Percentiles rank a stretch among this genome's conserved stretches.
phyloP scores from a whole-genome alignment of 1,284 basidiomycete genomes.

The Psilocybe mexicana region DNA sequence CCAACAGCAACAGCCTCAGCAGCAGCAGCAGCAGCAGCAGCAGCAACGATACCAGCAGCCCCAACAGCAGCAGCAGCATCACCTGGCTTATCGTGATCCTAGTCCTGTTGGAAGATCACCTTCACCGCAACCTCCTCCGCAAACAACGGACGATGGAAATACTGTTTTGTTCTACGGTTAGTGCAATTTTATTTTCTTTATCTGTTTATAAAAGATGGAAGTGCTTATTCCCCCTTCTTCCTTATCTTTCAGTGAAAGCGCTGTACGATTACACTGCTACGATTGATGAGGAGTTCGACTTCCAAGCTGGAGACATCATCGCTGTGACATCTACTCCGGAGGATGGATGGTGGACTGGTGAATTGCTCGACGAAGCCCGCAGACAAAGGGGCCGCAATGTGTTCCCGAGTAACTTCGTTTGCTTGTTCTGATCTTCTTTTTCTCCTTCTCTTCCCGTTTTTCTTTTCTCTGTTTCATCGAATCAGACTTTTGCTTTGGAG shows the following conservation, averaged over 20 bases:
- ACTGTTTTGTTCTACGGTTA: slow-evolving; percentile 83
- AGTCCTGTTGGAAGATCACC: slow-evolving; percentile 36
- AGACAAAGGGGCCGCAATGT: slow-evolving; percentile 78
- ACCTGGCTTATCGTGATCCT: slow-evolving; percentile 32
- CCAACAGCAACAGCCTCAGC: slow-evolving; percentile 10
- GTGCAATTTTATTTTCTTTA: slow-evolving; percentile 26
- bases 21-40: slow-evolving; percentile 17
- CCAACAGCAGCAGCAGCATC: slow-evolving; percentile 27
- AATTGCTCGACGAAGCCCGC: slow-evolving; percentile 82
- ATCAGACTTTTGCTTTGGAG: neutral
- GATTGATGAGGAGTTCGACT: slow-evolving; percentile 88
- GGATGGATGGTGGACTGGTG: slow-evolving; percentile 94
- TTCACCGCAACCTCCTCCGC: slow-evolving; percentile 40
- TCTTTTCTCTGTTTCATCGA: neutral
- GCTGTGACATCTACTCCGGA: slow-evolving; percentile 90
- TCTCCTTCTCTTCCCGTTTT: neutral
- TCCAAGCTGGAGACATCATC: slow-evolving; percentile 90
- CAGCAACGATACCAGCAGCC: slow-evolving; percentile 28
- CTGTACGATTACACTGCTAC: slow-evolving; percentile 90
- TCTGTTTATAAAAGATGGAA: neutral
- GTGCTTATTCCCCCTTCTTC: neutral
- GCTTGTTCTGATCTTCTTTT: slow-evolving; percentile 51
- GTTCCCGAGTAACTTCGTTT: slow-evolving; percentile 93
- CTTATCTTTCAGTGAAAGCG: slow-evolving; percentile 70
- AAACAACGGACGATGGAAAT: slow-evolving; percentile 77